phyloP scores from a whole-genome alignment of 139 green algal species.

The Chlamydomonas sp. region DNA sequence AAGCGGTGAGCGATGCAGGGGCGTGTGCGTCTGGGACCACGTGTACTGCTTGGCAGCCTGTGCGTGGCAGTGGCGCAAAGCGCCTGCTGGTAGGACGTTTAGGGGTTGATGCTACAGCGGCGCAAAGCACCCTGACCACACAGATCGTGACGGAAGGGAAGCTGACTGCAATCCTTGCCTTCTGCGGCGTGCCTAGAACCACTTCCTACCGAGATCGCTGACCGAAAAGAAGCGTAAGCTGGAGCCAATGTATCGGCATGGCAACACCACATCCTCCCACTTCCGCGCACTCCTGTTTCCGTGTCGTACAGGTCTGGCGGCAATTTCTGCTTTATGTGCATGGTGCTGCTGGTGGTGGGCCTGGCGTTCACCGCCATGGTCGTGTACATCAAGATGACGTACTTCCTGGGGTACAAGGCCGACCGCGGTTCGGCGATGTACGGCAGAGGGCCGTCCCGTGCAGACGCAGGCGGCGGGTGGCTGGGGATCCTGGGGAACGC shows the following conservation, averaged over 20 bases:
- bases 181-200: not conserved
- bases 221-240: not conserved
- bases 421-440: too few relatives aligned
- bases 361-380: constrained; percentile 57
- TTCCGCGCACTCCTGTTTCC: not conserved
- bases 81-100: too few relatives aligned
- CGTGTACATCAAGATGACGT: constrained; percentile 63
- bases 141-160: not conserved
- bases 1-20: constrained; percentile 23
- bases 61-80: too few relatives aligned
- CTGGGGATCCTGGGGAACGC: too few relatives aligned
- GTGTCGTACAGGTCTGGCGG: constrained; percentile 18
- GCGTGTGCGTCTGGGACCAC: too few relatives aligned
- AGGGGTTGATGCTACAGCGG: not conserved
- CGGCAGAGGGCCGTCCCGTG: too few relatives aligned
- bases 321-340: constrained; percentile 53
- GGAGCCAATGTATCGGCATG: too few relatives aligned
- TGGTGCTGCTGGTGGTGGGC: constrained; percentile 54
- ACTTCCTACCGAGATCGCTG: not conserved
- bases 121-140: too few relatives aligned
- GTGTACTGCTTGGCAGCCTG: too few relatives aligned
- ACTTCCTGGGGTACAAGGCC: constrained; percentile 40
- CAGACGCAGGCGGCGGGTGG: too few relatives aligned
- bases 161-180: not conserved
- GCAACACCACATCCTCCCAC: not conserved